Base-by-base conservation (phyloP, 1,284 basidiomycete genomes). In the Irpex sp. region DNA sequence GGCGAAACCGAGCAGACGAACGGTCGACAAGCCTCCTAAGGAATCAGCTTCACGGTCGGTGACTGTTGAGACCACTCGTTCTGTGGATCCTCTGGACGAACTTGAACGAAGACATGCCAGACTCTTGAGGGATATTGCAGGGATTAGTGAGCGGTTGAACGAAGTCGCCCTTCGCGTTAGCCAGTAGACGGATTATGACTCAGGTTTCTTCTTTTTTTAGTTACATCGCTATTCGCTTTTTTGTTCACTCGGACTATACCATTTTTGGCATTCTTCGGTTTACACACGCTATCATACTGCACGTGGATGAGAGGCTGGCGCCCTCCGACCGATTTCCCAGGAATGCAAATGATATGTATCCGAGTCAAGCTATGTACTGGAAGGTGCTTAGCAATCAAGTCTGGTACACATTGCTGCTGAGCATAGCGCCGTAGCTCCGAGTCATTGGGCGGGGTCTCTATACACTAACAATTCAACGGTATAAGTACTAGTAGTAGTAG, bases 121-220 rank as follows among this genome's bases (percentile, higher is more conserved):
- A 21, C 68, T 77, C 3, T 65, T 76, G 70, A 64, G 65, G 36
- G 72, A 75, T 51, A 72, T 76, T 31, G 66, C 67, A 9, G 64
- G 69, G 11, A 67, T 75, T 8, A 71, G 72, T 51, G 65, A 60
- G 5, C 68, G 72, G 13, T 53, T 77, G 39, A 68, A 67, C 31
- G 65, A 67, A 55, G 65, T 74, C 15, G 65, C 67, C 56, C 56
- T 64, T 51, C 60, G 35, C 54, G n/a, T 59, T 49, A 36, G 47
- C 21, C 15, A 46, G 31, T 33, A 33, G 31, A 33, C 5, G 31
- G 31, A 33, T 33, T 33, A 33, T 33, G 31, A 33, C 17, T 55
- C 33, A 26, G 5, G 13, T 55, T 31, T 26, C 53, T 55, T 31
- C 53, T 35, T 17, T n/a, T 5, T 31, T 35, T 2, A n/a, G 1